Percentiles rank a stretch among this genome's conserved stretches.
These are phyloP conservation scores for Eimeria nieschulzi DNA, from an alignment of 169 alveolate species.

Conservation along the genomic window DNA sequence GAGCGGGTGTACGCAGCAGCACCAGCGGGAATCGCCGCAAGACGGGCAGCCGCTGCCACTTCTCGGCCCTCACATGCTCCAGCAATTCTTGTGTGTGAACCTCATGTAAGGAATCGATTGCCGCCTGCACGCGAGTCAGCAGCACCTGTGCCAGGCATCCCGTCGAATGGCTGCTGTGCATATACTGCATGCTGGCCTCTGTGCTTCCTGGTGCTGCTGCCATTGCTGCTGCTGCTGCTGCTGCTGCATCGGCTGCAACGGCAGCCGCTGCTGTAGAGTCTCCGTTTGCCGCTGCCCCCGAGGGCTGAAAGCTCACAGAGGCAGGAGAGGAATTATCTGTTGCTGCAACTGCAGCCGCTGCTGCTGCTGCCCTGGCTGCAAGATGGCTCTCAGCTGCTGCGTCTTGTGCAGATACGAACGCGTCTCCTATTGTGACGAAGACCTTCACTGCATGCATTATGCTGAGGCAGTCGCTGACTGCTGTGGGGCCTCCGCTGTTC, in stretches of 20 bases:
- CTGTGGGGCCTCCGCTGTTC: background rate
- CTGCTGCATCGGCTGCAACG: background rate
- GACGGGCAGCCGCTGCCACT: slow-evolving; percentile 58
- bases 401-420: slow-evolving; percentile 7
- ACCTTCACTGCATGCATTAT: slow-evolving; percentile 12
- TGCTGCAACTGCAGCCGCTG: slow-evolving; percentile 32
- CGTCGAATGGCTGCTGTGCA: slow-evolving; percentile 4
- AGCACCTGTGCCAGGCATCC: slow-evolving; percentile 16
- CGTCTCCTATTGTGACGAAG: background rate
- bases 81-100: background rate
- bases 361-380: background rate
- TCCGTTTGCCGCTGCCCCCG: slow-evolving; percentile 27
- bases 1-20: slow-evolving; percentile 10
- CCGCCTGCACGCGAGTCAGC: background rate
- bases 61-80: slow-evolving; percentile 25
- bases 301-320: background rate
- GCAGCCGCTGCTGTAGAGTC: slow-evolving; percentile 17
- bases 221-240: background rate
- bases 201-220: background rate
- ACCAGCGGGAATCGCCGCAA: background rate
- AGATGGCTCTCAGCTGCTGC: background rate
- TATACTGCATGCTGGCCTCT: background rate
- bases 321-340: background rate
- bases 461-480: background rate
- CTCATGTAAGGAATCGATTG: background rate